Percentiles rank a stretch among this genome's conserved stretches.
Conservation (phyloP, 164 flowering plant genomes). For the Magnolia officinalis region DNA sequence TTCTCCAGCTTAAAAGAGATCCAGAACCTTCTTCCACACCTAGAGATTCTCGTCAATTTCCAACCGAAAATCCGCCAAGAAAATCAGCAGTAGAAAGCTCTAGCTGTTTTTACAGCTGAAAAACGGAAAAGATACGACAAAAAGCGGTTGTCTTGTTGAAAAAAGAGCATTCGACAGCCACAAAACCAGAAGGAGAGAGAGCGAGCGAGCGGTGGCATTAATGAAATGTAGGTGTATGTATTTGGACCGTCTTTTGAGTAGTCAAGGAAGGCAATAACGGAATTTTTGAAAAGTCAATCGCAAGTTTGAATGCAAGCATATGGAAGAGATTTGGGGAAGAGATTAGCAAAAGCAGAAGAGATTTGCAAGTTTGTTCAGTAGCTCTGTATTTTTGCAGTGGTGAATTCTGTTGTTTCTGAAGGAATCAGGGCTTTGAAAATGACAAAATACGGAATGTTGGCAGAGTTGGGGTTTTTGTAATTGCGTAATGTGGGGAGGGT, state of each 20-base stretch:
- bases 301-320: neutral
- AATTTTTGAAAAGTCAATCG: neutral
- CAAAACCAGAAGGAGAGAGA: neutral
- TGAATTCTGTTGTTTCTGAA: neutral
- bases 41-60: too few relatives aligned
- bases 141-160: neutral
- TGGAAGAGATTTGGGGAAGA: neutral
- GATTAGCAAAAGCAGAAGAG: neutral
- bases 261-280: neutral
- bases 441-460: neutral
- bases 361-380: neutral
- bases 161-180: neutral
- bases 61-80: too few relatives aligned
- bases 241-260: neutral
- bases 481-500: neutral
- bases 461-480: neutral
- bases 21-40: too few relatives aligned
- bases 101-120: neutral
- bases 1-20: neutral
- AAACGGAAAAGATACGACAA: neutral
- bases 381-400: neutral
- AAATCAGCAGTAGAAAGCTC: too few relatives aligned
- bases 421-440: neutral
- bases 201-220: neutral
- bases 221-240: neutral